These are phyloP conservation scores for Piromyces finnis DNA, from an alignment of 192 early-diverging fungal genomes.

Conservation along the genomic window DNA sequence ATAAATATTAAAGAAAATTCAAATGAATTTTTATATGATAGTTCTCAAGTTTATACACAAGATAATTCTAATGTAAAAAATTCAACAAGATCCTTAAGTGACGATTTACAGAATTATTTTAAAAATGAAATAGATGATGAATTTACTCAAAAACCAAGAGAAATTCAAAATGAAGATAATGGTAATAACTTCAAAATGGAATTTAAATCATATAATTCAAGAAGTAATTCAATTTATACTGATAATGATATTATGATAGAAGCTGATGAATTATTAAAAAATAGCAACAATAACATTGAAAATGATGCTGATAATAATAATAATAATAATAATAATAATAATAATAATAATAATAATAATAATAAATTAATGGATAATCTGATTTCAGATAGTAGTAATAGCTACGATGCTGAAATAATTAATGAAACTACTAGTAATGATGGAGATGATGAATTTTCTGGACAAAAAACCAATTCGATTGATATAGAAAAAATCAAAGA, in stretches of 20 bases:
- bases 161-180: neutral
- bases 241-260: too few relatives aligned
- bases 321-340: too few relatives aligned
- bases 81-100: neutral
- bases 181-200: neutral
- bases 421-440: neutral
- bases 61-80: neutral
- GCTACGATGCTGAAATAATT: neutral
- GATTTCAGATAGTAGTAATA: neutral
- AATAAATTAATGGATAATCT: too few relatives aligned
- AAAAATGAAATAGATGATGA: neutral
- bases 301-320: too few relatives aligned
- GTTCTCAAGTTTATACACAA: too few relatives aligned
- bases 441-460: neutral
- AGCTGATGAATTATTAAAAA: too few relatives aligned
- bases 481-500: neutral
- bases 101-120: neutral
- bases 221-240: neutral
- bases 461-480: neutral
- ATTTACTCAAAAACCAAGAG: neutral
- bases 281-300: too few relatives aligned
- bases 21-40: neutral
- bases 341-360: too few relatives aligned
- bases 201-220: neutral
- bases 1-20: neutral